These are phyloP conservation scores for Colletotrichum orchidophilum DNA, from an alignment of 2,329 filamentous ascomycete genomes.

Conservation along the genomic window DNA sequence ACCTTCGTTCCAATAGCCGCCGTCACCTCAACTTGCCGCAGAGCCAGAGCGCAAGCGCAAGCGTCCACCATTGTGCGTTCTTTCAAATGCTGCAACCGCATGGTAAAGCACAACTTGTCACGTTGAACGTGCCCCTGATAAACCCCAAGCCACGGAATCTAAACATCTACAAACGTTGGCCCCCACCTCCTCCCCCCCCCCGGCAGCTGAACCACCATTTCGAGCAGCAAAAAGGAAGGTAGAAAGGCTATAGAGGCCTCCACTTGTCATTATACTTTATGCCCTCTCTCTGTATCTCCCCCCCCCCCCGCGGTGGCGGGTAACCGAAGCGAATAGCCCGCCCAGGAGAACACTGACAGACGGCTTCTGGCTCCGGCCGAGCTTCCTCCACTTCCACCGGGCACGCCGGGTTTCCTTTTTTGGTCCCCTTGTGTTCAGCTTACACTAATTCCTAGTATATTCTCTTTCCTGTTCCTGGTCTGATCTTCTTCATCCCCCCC, in stretches of 20 bases:
- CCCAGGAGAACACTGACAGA: no score
- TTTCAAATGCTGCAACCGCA: background rate
- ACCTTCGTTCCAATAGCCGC: constrained; percentile 12
- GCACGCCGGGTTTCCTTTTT: constrained; percentile 14
- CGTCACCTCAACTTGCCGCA: constrained; percentile 14
- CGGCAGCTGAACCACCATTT: background rate
- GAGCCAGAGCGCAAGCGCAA: background rate
- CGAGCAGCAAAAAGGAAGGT: background rate
- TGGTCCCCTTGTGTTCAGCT: background rate
- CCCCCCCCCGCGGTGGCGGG: background rate
- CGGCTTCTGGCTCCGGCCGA: background rate
- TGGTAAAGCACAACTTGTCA: background rate
- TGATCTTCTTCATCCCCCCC: constrained; percentile 10
- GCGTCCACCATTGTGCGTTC: constrained; percentile 4
- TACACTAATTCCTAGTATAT: background rate
- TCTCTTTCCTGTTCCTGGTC: constrained; percentile 21
- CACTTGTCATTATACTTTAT: background rate
- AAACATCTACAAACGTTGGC: background rate
- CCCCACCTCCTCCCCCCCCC: background rate
- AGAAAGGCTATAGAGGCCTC: background rate
- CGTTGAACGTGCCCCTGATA: background rate
- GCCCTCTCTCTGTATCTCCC: background rate
- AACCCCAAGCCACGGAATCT: background rate
- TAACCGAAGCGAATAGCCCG: constrained; percentile 10
- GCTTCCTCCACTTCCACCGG: constrained; percentile 16